These are phyloP conservation scores for Kazachstania africana DNA, from an alignment of 805 yeast genomes.

Conservation along the genomic window DNA sequence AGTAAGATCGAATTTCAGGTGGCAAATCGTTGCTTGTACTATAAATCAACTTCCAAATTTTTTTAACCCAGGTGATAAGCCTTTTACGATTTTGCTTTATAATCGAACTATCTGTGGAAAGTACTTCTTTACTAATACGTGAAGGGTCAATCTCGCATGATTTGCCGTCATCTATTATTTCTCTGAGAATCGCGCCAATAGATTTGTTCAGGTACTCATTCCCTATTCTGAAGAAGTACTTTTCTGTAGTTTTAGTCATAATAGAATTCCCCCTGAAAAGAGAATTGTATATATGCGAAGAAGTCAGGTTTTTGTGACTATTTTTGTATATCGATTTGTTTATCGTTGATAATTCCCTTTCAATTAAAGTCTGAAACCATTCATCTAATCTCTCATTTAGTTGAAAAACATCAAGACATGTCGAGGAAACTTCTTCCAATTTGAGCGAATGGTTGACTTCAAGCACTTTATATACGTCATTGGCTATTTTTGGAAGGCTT, in stretches of 20 bases:
- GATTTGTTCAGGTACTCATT: slow-evolving; percentile 64
- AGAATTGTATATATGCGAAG: slow-evolving; percentile 37
- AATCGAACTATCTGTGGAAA: slow-evolving; percentile 28
- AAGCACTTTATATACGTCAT: not conserved
- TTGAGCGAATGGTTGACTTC: slow-evolving; percentile 1
- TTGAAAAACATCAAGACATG: slow-evolving; percentile 66
- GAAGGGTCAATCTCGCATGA: slow-evolving; percentile 79
- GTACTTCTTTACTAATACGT: slow-evolving; percentile 30
- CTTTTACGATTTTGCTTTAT: slow-evolving; percentile 38
- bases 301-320: slow-evolving; percentile 11
- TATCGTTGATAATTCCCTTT: slow-evolving; percentile 43
- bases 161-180: slow-evolving; percentile 37
- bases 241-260: slow-evolving; percentile 70
- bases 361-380: slow-evolving; percentile 64
- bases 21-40: slow-evolving; percentile 69
- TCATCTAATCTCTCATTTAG: slow-evolving; percentile 53
- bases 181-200: slow-evolving; percentile 55
- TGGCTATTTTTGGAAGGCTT: slow-evolving; percentile 35
- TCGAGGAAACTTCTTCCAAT: slow-evolving; percentile 43
- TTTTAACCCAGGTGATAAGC: slow-evolving; percentile 39
- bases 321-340: slow-evolving; percentile 15
- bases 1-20: slow-evolving; percentile 45
- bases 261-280: slow-evolving; percentile 79
- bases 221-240: slow-evolving; percentile 65
- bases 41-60: slow-evolving; percentile 57